Evolutionary conservation across 2,329 filamentous ascomycete genomes (phyloP).

Genomic region (Talaromyces sp.): DNA sequence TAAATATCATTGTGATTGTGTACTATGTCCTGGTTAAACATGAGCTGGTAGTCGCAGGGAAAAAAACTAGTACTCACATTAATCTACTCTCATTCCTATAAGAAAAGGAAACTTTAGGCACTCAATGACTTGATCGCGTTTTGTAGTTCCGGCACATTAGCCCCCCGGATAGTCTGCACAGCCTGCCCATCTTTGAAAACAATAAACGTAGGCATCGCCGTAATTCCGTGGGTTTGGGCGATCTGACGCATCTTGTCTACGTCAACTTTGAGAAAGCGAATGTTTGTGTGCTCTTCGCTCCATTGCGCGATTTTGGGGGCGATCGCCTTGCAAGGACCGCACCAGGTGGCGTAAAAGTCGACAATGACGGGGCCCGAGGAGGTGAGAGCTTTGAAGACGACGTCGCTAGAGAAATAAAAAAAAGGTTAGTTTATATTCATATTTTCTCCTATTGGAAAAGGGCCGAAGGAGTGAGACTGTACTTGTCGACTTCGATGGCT

Average conservation of each 20-base stretch:
- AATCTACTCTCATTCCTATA: not conserved
- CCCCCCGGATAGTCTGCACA: conserved; percentile 45
- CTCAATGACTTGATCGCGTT: conserved; percentile 17
- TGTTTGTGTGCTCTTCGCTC: conserved; percentile 44
- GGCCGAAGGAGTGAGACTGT: conserved; percentile 28
- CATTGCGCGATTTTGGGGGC: conserved; percentile 53
- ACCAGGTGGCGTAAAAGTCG: conserved; percentile 79
- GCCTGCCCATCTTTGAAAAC: conserved; percentile 35
- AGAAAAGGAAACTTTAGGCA: not conserved
- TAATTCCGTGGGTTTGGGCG: conserved; percentile 45
- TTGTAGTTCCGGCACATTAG: conserved; percentile 62
- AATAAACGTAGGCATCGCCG: conserved; percentile 41
- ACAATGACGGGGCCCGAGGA: conserved; percentile 48
- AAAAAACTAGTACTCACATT: not conserved
- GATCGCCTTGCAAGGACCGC: conserved; percentile 75
- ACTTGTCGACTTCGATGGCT: conserved; percentile 33
- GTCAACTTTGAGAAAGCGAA: conserved; percentile 52
- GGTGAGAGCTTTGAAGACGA: conserved; percentile 41
- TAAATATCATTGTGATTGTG: not conserved
- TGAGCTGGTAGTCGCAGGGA: not conserved
- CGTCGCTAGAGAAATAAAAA: not conserved
- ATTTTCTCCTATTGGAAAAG: not conserved
- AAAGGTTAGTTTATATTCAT: conserved; percentile 24
- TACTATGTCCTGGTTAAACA: not conserved
- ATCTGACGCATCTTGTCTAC: conserved; percentile 49